These are phyloP conservation scores for Lyophyllum shimeji DNA, from an alignment of 768 basidiomycete species.

Conservation along the genomic window DNA sequence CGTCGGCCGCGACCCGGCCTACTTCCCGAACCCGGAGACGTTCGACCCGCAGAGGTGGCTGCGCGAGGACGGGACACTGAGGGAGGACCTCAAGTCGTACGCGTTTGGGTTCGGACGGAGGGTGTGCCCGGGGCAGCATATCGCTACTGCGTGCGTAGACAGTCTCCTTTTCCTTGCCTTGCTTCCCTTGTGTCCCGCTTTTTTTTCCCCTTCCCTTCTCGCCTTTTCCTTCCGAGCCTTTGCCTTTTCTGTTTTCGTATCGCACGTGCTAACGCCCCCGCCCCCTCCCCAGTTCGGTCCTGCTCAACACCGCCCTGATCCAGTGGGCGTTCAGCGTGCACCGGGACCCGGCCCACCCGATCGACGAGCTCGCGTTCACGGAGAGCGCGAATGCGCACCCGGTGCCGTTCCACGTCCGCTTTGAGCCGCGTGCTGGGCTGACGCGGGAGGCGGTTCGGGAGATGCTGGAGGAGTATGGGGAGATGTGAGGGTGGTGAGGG, in stretches of 20 bases:
- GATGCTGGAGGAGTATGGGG: conserved; percentile 40
- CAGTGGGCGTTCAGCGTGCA: conserved; percentile 66
- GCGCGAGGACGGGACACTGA: conserved; percentile 38
- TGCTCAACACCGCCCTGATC: conserved; percentile 62
- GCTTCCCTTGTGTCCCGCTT: not conserved
- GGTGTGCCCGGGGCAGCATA: conserved; percentile 67
- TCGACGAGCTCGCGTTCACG: conserved; percentile 61
- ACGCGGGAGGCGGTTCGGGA: conserved; percentile 34
- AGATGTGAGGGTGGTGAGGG: not conserved
- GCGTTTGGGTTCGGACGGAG: conserved; percentile 62
- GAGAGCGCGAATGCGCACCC: conserved; percentile 68
- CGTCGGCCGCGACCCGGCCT: conserved; percentile 54
- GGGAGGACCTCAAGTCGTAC: conserved; percentile 53
- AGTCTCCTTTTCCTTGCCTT: not conserved
- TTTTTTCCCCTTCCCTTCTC: not conserved
- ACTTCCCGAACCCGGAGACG: conserved; percentile 58
- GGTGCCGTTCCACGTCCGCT: conserved; percentile 55
- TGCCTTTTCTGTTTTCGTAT: no score
- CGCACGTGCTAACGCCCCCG: no score
- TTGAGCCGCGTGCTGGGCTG: conserved; percentile 45
- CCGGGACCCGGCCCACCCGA: conserved; percentile 49
- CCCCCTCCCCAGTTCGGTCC: conserved; percentile 46
- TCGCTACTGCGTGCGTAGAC: conserved; percentile 42
- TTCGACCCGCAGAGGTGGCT: conserved; percentile 65
- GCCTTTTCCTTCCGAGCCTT: not conserved